These are phyloP conservation scores for Kurtzmaniella cleridarum DNA, from an alignment of 805 yeast species.

Conservation along the genomic window DNA sequence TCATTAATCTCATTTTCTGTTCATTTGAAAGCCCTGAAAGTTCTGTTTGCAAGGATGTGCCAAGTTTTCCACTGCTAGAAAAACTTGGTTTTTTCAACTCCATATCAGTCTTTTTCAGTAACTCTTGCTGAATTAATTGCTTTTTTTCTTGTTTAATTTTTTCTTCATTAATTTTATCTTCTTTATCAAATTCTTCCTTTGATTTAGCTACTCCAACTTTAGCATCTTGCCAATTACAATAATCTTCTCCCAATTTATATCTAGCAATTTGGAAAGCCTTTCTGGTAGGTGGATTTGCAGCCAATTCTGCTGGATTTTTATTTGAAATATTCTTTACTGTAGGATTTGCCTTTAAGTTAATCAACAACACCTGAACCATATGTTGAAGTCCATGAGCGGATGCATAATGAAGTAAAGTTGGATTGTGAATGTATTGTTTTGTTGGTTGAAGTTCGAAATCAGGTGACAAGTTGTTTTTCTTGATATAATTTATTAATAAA, in stretches of 20 bases:
- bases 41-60: slow-evolving; percentile 33
- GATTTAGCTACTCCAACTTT: slow-evolving; percentile 58
- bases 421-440: slow-evolving; percentile 46
- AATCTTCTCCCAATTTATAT: slow-evolving; percentile 58
- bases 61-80: slow-evolving; percentile 26
- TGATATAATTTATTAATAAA: slow-evolving; percentile 56
- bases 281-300: slow-evolving; percentile 40
- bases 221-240: slow-evolving; percentile 65
- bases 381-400: slow-evolving; percentile 61
- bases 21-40: slow-evolving; percentile 63
- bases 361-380: slow-evolving; percentile 59
- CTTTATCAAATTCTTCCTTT: slow-evolving; percentile 49
- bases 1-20: slow-evolving; percentile 72
- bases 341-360: slow-evolving; percentile 69
- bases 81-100: slow-evolving; percentile 30
- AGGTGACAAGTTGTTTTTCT: slow-evolving; percentile 48
- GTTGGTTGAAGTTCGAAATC: slow-evolving; percentile 55
- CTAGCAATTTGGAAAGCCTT: slow-evolving; percentile 68
- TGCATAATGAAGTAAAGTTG: slow-evolving; percentile 78
- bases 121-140: slow-evolving; percentile 36
- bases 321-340: slow-evolving; percentile 46
- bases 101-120: slow-evolving; percentile 37
- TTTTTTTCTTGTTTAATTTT: slow-evolving; percentile 35
- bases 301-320: slow-evolving; percentile 65
- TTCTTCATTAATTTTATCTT: slow-evolving; percentile 27